A percentile compares a stretch with the other conserved stretches of the same genome.
phyloP scores from a whole-genome alignment of 73 alveolate species.

The Paramecium biaurelia region DNA sequence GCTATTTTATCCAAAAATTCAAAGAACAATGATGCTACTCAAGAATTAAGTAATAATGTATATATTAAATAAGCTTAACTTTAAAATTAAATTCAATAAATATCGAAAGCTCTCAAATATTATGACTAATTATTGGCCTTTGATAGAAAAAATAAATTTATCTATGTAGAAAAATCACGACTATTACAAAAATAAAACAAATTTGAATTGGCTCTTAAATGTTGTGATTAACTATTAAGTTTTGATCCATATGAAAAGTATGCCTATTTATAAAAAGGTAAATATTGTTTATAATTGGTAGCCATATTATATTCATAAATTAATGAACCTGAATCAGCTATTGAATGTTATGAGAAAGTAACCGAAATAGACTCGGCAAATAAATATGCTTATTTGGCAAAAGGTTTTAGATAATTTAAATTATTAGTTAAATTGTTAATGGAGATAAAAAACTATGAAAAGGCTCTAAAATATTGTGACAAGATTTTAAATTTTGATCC shows the following conservation, averaged over 20 bases:
- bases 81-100: not conserved
- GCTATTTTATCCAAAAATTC: not conserved
- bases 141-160: not conserved
- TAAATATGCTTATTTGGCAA: not conserved
- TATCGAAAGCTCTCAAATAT: not conserved
- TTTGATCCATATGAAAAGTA: not conserved
- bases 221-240: not conserved
- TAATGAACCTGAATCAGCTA: not conserved
- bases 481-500: not conserved
- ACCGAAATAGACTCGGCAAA: not conserved
- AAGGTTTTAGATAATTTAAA: not conserved
- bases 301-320: not conserved
- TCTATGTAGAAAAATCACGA: not conserved
- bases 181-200: not conserved
- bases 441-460: not conserved
- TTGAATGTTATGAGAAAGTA: not conserved
- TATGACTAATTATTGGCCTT: not conserved
- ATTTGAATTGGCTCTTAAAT: conserved; percentile 2
- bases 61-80: not conserved
- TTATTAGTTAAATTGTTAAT: not conserved
- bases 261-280: not conserved
- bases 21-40: not conserved
- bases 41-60: not conserved
- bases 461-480: not conserved
- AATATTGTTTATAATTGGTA: not conserved